A percentile compares a stretch with the other conserved stretches of the same genome.
phyloP scores from a whole-genome alignment of 2,329 filamentous ascomycete genomes.

The Fusarium protoensiforme region DNA sequence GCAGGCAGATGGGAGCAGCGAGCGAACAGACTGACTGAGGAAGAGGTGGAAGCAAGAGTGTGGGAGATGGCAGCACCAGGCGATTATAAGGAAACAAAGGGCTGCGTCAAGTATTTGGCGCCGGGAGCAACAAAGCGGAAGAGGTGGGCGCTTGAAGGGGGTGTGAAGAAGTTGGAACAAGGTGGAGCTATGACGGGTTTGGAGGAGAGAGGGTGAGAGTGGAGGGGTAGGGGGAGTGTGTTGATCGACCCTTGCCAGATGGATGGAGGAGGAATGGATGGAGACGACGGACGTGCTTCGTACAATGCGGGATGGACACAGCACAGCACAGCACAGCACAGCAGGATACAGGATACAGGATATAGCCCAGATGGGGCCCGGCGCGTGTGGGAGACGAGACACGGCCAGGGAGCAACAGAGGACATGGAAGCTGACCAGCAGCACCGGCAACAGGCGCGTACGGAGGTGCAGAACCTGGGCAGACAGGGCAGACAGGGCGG shows the following conservation, averaged over 20 bases:
- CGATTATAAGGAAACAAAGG: conserved; percentile 42
- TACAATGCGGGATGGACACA: background rate
- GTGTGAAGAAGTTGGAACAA: conserved; percentile 39
- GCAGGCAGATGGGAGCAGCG: conserved; percentile 39
- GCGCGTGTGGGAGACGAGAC: conserved; percentile 39
- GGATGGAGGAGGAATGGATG: conserved; percentile 12
- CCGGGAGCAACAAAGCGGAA: conserved; percentile 37
- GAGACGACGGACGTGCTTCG: background rate
- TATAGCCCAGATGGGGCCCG: conserved; percentile 35
- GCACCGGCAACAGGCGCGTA: conserved; percentile 32
- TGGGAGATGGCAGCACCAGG: conserved; percentile 39
- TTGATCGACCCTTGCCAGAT: conserved; percentile 27
- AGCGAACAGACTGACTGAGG: conserved; percentile 44
- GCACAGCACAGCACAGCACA: background rate
- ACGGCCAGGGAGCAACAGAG: conserved; percentile 12
- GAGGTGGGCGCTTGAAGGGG: conserved; percentile 43
- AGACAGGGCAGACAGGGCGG: conserved; percentile 18
- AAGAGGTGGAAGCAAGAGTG: conserved; percentile 31
- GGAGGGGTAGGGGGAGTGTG: conserved; percentile 36
- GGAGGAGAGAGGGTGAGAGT: conserved; percentile 9
- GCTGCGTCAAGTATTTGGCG: conserved; percentile 44
- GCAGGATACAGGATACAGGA: conserved; percentile 23
- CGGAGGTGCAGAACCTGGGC: conserved; percentile 17
- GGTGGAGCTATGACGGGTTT: conserved; percentile 35
- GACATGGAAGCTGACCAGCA: conserved; percentile 25